These are phyloP conservation scores for Picochlorum sp. DNA, from an alignment of 139 green algal species.

Conservation along the genomic window DNA sequence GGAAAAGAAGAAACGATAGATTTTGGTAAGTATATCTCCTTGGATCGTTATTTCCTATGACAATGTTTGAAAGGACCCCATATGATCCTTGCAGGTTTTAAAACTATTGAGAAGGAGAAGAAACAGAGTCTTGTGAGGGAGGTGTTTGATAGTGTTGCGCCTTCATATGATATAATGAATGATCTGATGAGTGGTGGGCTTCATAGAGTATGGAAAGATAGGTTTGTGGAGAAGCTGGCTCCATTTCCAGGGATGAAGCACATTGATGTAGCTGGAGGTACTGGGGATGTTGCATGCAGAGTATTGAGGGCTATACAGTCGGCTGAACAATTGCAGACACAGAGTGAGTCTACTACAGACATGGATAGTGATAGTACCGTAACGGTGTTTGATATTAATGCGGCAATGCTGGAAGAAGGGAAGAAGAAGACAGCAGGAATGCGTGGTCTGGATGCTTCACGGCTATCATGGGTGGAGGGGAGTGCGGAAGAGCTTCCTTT, in stretches of 20 bases:
- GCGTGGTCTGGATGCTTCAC: neutral
- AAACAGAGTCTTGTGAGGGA: constrained; percentile 52
- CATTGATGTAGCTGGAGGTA: constrained; percentile 95
- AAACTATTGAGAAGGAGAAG: constrained; percentile 42
- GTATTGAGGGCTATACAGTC: constrained; percentile 43
- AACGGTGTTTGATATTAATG: constrained; percentile 92
- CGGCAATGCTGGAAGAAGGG: constrained; percentile 84
- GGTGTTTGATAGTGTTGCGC: constrained; percentile 87
- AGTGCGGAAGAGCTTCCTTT: constrained; percentile 88
- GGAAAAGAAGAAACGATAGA: too few relatives aligned
- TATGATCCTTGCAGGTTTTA: constrained; percentile 42
- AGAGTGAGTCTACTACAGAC: constrained; percentile 17
- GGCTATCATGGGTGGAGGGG: constrained; percentile 58
- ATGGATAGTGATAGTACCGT: constrained; percentile 26
- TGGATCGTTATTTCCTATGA: neutral
- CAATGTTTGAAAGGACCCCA: neutral
- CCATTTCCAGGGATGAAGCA: constrained; percentile 84
- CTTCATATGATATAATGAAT: constrained; percentile 97
- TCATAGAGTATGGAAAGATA: constrained; percentile 95
- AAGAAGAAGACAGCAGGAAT: constrained; percentile 40
- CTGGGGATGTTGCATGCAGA: constrained; percentile 84
- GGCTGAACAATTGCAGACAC: constrained; percentile 30
- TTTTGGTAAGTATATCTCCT: too few relatives aligned
- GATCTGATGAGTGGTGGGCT: constrained; percentile 96
- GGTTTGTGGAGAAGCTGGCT: constrained; percentile 63